Base-by-base conservation (phyloP, 2,329 filamentous ascomycete species). In the Ceratocystis huliohia region DNA sequence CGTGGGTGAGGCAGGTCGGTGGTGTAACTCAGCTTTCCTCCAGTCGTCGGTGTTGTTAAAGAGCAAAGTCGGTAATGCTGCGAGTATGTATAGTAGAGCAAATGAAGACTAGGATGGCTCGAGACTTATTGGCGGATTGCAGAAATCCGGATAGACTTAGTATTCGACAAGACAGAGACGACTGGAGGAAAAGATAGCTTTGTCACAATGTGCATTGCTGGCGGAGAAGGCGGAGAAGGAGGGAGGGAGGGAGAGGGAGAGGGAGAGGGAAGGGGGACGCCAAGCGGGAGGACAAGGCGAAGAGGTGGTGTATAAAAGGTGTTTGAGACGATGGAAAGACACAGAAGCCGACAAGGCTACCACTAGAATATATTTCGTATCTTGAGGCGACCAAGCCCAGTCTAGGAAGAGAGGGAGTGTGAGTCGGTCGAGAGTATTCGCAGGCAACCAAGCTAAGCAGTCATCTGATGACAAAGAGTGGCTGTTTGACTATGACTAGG, bases 31-130 rank as follows among this genome's bases (percentile, higher is more conserved):
- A 6, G 71, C 67, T 69, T 69, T 66, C 75, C 78, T 82, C 80
- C 80, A 82, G 81, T 82, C 81, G 80, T 80, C 79, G 80, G 80
- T 81, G 76, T 15, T 37, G 63, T 57, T 48, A 61, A 17, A 64
- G 63, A 66, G 28, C n/a, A 50, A 44, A 59, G 53, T 57, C 53
- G 22, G 22, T 30, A 48, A 63, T 56, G 33, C 22, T 33, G 17
- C 44, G 44, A 59, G 33, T 25, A 25, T n/a, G 53, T 22, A 22
- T 17, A 5, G 20, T 57, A 10, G 22, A 57, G 3, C 7, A 10
- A 10, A 48, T 33, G 46, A 13, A 46, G 17, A 63, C 41, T 25
- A 50, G 17, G 22, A n/a, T 50, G 15, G 46, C 46, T 50, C 46
- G 46, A 57, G 25, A 8, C n/a, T 50, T 50, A 68, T 46, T 45